phyloP scores from a whole-genome alignment of 1,284 basidiomycete species.

The Lignosus rhinocerotis region DNA sequence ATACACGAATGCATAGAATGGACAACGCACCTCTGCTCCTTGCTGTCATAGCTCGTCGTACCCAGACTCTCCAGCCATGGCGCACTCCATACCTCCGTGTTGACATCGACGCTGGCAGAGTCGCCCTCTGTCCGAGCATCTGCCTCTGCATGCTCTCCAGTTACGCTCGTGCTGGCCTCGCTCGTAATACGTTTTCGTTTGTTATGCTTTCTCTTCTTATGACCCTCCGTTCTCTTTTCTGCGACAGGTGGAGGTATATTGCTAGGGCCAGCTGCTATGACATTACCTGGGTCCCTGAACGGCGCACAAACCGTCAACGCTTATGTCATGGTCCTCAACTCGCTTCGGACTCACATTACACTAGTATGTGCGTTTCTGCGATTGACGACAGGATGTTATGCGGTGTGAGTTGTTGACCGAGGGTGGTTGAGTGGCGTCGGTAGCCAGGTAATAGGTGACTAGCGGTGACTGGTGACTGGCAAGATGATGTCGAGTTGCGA shows the following conservation, averaged over 20 bases:
- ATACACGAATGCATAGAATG: neutral
- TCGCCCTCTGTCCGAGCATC: neutral
- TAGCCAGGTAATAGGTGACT: neutral
- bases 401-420: neutral
- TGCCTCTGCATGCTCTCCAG: neutral
- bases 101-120: neutral
- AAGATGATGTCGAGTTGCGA: neutral
- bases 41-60: constrained; percentile 30
- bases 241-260: constrained; percentile 9
- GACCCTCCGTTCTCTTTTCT: neutral
- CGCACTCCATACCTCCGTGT: constrained; percentile 16
- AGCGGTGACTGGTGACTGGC: neutral
- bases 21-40: constrained; percentile 35
- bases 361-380: neutral
- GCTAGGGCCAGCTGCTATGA: constrained; percentile 16
- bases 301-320: too few species aligned
- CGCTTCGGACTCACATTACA: neutral
- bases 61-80: constrained; percentile 32
- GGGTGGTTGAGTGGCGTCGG: neutral
- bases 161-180: constrained; percentile 6
- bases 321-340: neutral
- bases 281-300: constrained; percentile 10
- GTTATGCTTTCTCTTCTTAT: constrained; percentile 6
- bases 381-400: neutral
- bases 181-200: constrained; percentile 22